These are phyloP conservation scores for Trichophaea hybrida DNA, from an alignment of 2,329 filamentous ascomycete genomes.

Conservation along the genomic window DNA sequence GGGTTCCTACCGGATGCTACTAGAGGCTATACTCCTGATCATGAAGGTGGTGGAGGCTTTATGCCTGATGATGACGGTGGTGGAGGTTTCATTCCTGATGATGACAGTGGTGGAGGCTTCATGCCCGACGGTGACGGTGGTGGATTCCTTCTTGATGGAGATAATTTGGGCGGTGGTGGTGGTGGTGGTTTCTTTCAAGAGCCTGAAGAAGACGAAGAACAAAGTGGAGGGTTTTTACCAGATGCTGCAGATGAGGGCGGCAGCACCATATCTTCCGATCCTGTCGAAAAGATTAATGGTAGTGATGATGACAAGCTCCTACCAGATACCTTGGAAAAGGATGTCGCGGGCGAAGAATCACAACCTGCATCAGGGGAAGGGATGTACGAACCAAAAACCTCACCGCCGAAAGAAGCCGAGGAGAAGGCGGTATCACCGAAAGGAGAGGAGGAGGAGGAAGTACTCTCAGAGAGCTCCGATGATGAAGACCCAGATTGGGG, in stretches of 20 bases:
- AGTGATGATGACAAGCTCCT: too few relatives aligned
- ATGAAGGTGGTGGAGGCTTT: constrained; percentile 35
- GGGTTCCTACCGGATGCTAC: constrained; percentile 28
- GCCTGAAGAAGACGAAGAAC: not conserved
- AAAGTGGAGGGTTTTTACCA: not conserved
- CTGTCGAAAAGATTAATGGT: too few relatives aligned
- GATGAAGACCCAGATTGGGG: not conserved
- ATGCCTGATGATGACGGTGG: constrained; percentile 23
- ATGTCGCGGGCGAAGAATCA: not conserved
- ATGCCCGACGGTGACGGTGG: not conserved
- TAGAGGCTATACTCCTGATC: constrained; percentile 17
- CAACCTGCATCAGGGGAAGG: not conserved
- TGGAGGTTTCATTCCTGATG: not conserved
- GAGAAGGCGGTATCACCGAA: too few relatives aligned
- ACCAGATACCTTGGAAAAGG: too few relatives aligned
- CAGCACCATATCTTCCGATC: too few relatives aligned
- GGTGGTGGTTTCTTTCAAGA: not conserved
- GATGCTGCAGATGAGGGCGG: not conserved
- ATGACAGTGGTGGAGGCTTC: not conserved
- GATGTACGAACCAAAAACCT: not conserved
- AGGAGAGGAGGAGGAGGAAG: not conserved
- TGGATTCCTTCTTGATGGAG: not conserved
- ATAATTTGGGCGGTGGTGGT: not conserved
- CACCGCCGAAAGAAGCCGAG: too few relatives aligned
- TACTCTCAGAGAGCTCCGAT: not conserved